Evolutionary conservation across 1,139 yeast species (phyloP).

Genomic region (Cylindricascospora bacillispora): DNA sequence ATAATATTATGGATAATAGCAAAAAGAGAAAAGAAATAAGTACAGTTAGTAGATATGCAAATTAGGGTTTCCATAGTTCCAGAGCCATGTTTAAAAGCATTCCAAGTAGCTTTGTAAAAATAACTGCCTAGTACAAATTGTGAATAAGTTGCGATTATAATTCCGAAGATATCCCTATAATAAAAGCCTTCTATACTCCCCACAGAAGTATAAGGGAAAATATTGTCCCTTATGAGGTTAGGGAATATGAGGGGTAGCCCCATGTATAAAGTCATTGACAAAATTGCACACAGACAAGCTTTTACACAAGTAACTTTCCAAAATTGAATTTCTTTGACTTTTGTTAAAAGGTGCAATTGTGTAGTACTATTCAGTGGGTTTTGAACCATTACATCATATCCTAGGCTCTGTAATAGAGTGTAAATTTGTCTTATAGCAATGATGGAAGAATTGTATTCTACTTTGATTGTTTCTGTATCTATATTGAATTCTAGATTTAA

Average conservation of each 20-base stretch:
- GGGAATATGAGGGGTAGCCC: slow-evolving; percentile 19
- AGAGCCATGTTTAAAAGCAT: slow-evolving; percentile 53
- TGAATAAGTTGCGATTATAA: slow-evolving; percentile 49
- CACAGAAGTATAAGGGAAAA: slow-evolving; percentile 16
- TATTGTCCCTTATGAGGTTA: slow-evolving; percentile 4
- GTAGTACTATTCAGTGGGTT: slow-evolving; percentile 21
- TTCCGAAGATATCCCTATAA: slow-evolving; percentile 48
- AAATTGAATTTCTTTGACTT: slow-evolving; percentile 55
- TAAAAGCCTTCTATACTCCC: slow-evolving; percentile 38
- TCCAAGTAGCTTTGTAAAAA: slow-evolving; percentile 52
- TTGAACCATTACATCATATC: slow-evolving; percentile 36
- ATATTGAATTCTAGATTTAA: neutral
- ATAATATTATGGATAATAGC: slow-evolving; percentile 37
- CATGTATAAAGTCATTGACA: slow-evolving; percentile 20
- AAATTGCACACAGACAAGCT: slow-evolving; percentile 24
- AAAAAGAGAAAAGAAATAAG: slow-evolving; percentile 60
- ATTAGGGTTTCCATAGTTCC: slow-evolving; percentile 97
- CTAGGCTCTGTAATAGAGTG: slow-evolving; percentile 34
- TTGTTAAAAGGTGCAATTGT: slow-evolving; percentile 58
- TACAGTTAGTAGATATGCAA: slow-evolving; percentile 66
- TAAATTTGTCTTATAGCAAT: slow-evolving; percentile 50
- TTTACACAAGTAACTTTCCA: slow-evolving; percentile 51
- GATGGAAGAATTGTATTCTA: slow-evolving; percentile 32
- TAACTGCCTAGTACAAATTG: slow-evolving; percentile 51
- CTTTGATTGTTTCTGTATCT: slow-evolving; percentile 5